A percentile compares a stretch with the other conserved stretches of the same genome.
Evolutionary conservation across 768 basidiomycete species (phyloP).

Genomic region (Chalciporus chontae): DNA sequence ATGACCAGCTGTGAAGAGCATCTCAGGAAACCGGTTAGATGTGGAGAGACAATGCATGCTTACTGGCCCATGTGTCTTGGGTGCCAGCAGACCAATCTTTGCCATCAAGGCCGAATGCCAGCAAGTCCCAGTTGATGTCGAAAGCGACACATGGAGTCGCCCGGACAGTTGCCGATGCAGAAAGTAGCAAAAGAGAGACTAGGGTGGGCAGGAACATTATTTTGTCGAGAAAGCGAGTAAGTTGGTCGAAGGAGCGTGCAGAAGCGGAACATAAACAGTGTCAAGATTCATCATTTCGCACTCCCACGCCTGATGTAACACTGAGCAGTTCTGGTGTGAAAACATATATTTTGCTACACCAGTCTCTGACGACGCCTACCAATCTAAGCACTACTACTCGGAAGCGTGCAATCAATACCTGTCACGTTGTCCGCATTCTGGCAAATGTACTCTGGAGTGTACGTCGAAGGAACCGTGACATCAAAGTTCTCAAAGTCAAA

Average conservation of each 20-base stretch:
- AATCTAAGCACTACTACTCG: neutral
- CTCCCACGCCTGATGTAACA: too few species aligned
- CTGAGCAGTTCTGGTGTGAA: too few species aligned
- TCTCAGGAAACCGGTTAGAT: neutral
- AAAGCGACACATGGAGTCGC: slow-evolving; percentile 70
- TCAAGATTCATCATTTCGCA: too few species aligned
- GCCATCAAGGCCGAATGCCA: slow-evolving; percentile 79
- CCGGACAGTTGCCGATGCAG: slow-evolving; percentile 31
- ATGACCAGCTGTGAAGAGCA: slow-evolving; percentile 23
- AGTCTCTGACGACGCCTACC: neutral
- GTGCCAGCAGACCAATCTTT: slow-evolving; percentile 83
- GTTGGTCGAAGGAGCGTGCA: neutral
- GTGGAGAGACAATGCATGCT: slow-evolving; percentile 8
- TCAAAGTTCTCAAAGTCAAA: neutral
- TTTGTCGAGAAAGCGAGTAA: neutral
- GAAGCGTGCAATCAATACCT: neutral
- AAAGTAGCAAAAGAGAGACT: slow-evolving; percentile 53
- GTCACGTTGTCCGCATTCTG: neutral
- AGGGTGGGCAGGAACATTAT: slow-evolving; percentile 40
- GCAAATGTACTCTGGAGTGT: neutral
- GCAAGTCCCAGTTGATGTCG: slow-evolving; percentile 77
- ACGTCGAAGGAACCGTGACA: neutral
- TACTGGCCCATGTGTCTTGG: slow-evolving; percentile 62
- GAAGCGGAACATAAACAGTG: too few species aligned
- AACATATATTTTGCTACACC: neutral